Base-by-base conservation (phyloP, 176 grass and related monocot genomes). In the Aegilops bicornis region DNA sequence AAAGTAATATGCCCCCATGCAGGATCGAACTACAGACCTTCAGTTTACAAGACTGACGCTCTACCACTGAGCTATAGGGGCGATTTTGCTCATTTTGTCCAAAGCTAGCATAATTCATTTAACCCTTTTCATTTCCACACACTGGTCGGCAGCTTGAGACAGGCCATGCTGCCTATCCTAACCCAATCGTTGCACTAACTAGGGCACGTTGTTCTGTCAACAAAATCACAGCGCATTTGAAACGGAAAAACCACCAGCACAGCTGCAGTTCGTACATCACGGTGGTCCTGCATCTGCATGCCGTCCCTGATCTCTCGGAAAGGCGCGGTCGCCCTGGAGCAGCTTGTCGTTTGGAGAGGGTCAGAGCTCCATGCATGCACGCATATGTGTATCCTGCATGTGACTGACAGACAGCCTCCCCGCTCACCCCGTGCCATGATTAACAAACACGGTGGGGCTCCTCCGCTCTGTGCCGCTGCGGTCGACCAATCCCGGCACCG, bases 41-140 rank as follows among this genome's bases (percentile, higher is more conserved):
- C 92, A 97, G 92, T 94, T 97, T 94, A 97, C 92, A 97, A 97
- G 95, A 97, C 95, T 97, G 86, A 94, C 88, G 90, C 92, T 94
- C 89, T 97, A 94, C 90, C 90, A 97, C 90, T 93, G 92, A 92
- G 92, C 92, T 94, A 47, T 47, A 47, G 43, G 43, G 43, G 43
- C 43, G 0, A 47, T 14, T 47, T 47, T 47, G 43, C 43, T 4
- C 27, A 14, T 13, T 1, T 17, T 52, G 7, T 1, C 1, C 16
- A 19, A 19, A 7, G 16, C 15, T 2, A 54, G 0, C 0, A 0
- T 0, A 17, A 17, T 17, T 0, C 0, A 7, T 17, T 6, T 2
- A 0, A 17, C 16, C 4, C 0, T 7, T 6, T 17, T 0, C 19
- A 59, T 22, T 59, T 59, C 54, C 54, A 9, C 54, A 59, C 19